Evolutionary conservation across 116 monocot species (phyloP), one percentile per base, ranked within the genome.

Genomic region (Trichopus zeylanicus): DNA sequence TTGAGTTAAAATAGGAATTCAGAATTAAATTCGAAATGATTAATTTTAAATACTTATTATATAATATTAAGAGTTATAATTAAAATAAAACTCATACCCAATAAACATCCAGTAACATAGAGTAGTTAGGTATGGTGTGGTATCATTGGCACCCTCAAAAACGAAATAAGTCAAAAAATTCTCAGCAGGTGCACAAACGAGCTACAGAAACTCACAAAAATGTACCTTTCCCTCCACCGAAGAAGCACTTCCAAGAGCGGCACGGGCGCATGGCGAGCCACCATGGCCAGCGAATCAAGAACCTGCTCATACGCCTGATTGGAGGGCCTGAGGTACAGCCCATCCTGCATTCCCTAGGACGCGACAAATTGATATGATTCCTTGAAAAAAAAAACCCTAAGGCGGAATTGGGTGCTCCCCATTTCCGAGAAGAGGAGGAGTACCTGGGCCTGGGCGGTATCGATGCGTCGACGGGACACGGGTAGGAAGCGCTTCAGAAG

Each of bases 251-350:
- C 92, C 34, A 99, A 48, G 80, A 99, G 99, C 16, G 99, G 99
- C 15, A 88, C 85, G 22, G 99, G 99, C 7, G 99, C 88, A 61
- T 99, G 99, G 22, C 85, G 76, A 56, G 99, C 82, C 48, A 99
- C 88, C 99, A 92, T 99, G 29, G 99, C 99, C 56, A 99, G 59
- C 53, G 99, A 99, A 83, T 99, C 88, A 66, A 99, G 67, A 33
- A 99, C 92, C 88, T 99, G 99, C 22, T 99, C 99, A 53, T 99
- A 99, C 56, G 88, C 92, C 54, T 92, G 99, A 78, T 99, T 92
- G 25, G 99, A 88, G 23, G 99, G 83, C 46, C 99, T 88, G 59
- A 99, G 82, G 46, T 99, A 88, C 53, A 85, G 88, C 20, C 88
- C 91, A 91, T 99, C 92, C 92, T 98, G 72, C 55, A 26, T 26